Base-by-base conservation (phyloP, 371 early-diverging fungal species). In the Globomyces sp. region DNA sequence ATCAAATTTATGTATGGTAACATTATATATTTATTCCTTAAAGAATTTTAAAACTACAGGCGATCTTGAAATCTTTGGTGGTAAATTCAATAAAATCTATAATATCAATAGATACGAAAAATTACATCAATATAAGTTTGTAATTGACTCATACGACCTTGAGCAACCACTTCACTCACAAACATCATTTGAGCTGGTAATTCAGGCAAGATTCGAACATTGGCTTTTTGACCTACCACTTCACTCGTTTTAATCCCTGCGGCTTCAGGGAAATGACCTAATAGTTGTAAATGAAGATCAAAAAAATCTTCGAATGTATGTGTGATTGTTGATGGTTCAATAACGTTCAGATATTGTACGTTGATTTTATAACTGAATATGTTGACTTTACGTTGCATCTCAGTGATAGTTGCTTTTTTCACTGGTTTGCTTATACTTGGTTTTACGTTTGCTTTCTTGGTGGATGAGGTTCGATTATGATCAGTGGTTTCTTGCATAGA, bases 151-250 rank as follows among this genome's bases (percentile, higher is more conserved):
- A 79, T 68, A 24, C 83, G 57, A 6, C 62, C 59, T 50, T 72
- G 70, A 10, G 83, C 83, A 2, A 74, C 77, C 1, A 77, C 76
- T 53, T 80, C 80, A 45, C 73, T 77, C 8, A 82, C 80, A 65
- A 74, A 76, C 77, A 82, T 80, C 75, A 77, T 79, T 59, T 82
- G 80, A 24, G 71, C 74, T 2, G 83, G 83, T 37, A 82, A 64
- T 51, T 82, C 77, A 2, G 82, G 82, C 11, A 82, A 73, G 57
- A 82, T 80, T 40, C 78, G 48, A 45, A 46, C 60, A 5, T 40
- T 51, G 41, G 42, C 37, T n/a, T 50, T 47, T 51, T 43, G 44
- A 0, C 9, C 51, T 45, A 57, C 59, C 3, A 61, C 43, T 13
- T 59, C 50, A 2, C 44, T 36, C 24, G 42, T 65, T 62, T 58